Base-by-base conservation (phyloP, 179 eudicot species). In the Beta macrorhiza region DNA sequence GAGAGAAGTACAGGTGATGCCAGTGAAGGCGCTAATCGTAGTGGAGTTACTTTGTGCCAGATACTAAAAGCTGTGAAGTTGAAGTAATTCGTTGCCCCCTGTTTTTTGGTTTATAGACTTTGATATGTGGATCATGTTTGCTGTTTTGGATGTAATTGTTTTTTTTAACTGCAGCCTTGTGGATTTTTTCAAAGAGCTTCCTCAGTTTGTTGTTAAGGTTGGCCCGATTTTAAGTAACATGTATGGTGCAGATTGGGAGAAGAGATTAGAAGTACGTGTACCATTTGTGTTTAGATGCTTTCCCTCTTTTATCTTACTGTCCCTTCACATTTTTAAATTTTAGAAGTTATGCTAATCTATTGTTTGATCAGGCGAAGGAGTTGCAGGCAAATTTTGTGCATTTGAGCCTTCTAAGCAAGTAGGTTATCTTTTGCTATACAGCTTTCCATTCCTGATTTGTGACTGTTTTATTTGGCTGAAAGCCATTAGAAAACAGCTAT, bases 161-260 rank as follows among this genome's bases (percentile, higher is more conserved):
- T 51, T 82, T 71, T 19, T 69, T 59, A 45, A 6, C 15, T 49
- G 32, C 88, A 96, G 99, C 83, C 81, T 92, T 86, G 90, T 88
- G 67, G 98, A 92, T 70, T 96, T 94, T 82, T 94, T 90, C 82
- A 94, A 96, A 87, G 99, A 96, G 88, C 90, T 96, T 81, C 98
- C 93, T 80, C 99, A 94, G 84, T 91, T 93, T 85, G 77, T 90
- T 67, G 80, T 92, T 76, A 91, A 92, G 85, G 88, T 89, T 81
- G 94, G 98, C 76, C 91, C 93, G 55, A 79, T 87, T 71, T 82
- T 94, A 65, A 81, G 87, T 82, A 89, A 82, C 86, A 83, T 88
- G 56, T 96, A 90, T 89, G 98, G 97, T 62, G 82, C 83, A 83
- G 93, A 96, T 74, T 96, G 97, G 97, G 97, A 94, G 83, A 92